Evolutionary conservation across 2,329 filamentous ascomycete genomes (phyloP).

Genomic region (Trichoderma sp.): DNA sequence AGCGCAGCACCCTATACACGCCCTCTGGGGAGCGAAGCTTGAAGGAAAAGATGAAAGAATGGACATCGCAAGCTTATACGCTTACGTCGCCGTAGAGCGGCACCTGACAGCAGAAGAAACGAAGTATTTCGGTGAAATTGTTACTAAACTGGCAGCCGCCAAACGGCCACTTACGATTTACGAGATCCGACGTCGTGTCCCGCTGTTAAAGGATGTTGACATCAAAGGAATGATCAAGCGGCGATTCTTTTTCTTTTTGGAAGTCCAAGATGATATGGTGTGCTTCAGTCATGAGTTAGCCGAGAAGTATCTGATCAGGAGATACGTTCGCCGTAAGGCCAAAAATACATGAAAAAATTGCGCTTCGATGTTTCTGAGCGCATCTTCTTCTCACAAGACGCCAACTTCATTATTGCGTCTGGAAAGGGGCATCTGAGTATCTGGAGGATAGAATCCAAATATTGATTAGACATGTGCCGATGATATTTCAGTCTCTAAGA

Average conservation of each 20-base stretch:
- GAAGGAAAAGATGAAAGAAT: not conserved
- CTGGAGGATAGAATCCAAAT: too few species aligned
- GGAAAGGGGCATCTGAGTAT: accelerated
- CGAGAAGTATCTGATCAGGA: not conserved
- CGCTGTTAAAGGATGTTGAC: not conserved
- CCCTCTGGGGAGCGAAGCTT: not conserved
- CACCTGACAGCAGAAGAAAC: too few species aligned
- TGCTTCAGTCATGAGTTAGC: not conserved
- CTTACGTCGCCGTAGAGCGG: not conserved
- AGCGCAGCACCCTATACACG: not conserved
- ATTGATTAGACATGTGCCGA: too few species aligned
- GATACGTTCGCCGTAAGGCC: too few species aligned
- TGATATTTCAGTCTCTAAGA: too few species aligned
- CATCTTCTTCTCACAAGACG: too few species aligned
- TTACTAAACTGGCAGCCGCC: not conserved
- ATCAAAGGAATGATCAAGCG: not conserved
- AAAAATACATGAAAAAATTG: too few species aligned
- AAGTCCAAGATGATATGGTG: not conserved
- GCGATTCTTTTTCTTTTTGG: not conserved
- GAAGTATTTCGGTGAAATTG: not conserved
- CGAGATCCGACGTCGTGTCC: not conserved
- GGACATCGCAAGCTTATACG: too few species aligned
- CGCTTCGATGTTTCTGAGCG: too few species aligned
- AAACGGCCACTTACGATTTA: not conserved
- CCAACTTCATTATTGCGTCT: too few species aligned